Evolutionary conservation across 1,284 basidiomycete species (phyloP), one percentile per base, ranked within the genome.

Genomic region (Leucoagaricus sp.): DNA sequence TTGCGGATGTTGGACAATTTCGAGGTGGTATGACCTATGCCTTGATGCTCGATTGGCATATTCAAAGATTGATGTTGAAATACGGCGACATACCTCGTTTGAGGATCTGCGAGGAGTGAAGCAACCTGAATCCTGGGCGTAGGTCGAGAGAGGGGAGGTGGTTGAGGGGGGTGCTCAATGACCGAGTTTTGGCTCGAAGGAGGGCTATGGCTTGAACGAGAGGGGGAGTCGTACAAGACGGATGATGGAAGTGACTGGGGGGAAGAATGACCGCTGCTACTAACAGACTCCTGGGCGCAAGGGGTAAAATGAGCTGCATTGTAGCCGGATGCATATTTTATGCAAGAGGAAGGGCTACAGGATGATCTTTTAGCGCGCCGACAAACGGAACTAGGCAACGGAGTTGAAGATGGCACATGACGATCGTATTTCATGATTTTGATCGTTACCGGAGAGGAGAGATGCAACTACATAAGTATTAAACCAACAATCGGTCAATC

Each of bases 1-100:
- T 61, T 83, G 77, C 19, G 93, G 93, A 58, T 93, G 86, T 67
- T 95, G 93, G 40, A 94, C 79, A 58, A 93, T 82, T 67, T 89
- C 84, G 9, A 93, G 81, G 49, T 85, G 80, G 68, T 92, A 93
- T 1, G 83, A 78, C 72, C 88, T 90, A 63, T 48, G 25, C 44
- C 52, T 55, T 38, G 52, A 42, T 41, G 26, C 8, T 19, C 57
- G 42, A 58, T 25, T 38, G 15, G n/a, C 23, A 44, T 21, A 13
- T 41, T 21, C 12, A 21, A 38, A 28, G 31, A 28, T 12, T 6
- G 19, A n/a, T 21, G 31, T 28, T 33, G 33, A 17, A 53, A 36
- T 9, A 15, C 19, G 21, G 19, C 19, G 13, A 68, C 68, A 61
- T 69, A 82, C 84, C 81, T 79, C 53, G 72, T 76, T 59, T 77